These are phyloP conservation scores for Strigomonas galati DNA, from an alignment of 208 protist species.

Conservation along the genomic window DNA sequence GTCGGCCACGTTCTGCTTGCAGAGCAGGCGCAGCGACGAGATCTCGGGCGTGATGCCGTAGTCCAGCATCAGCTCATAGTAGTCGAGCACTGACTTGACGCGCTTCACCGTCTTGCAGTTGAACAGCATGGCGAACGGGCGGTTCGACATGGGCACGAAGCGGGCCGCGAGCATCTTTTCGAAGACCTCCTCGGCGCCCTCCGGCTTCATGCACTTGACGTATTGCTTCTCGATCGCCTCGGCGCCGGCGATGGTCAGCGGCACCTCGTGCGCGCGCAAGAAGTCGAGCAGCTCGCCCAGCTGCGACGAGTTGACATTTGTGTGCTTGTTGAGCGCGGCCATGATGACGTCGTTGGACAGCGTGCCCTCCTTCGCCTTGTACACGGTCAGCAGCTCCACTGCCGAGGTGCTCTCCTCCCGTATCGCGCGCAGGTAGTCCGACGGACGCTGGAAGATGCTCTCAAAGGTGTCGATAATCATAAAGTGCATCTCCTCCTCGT, in stretches of 20 bases:
- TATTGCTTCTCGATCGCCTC: constrained; percentile 66
- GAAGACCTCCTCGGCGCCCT: constrained; percentile 62
- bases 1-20: constrained; percentile 63
- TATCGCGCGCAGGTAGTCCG: constrained; percentile 58
- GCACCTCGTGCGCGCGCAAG: constrained; percentile 31
- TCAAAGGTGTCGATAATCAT: constrained; percentile 74
- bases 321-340: constrained; percentile 59
- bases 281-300: constrained; percentile 47
- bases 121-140: constrained; percentile 86
- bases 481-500: constrained; percentile 66
- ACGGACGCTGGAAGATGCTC: constrained; percentile 45
- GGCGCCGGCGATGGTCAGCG: constrained; percentile 30
- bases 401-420: constrained; percentile 29
- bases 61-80: constrained; percentile 88
- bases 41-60: constrained; percentile 75
- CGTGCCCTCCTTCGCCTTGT: constrained; percentile 26
- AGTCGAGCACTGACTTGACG: constrained; percentile 56
- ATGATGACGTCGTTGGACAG: constrained; percentile 43
- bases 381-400: constrained; percentile 32
- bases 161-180: constrained; percentile 45
- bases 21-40: constrained; percentile 77
- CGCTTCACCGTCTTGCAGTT: constrained; percentile 40
- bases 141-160: constrained; percentile 58
- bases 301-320: constrained; percentile 25
- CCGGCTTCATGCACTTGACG: constrained; percentile 71